Evolutionary conservation across 768 basidiomycete species (phyloP).

Genomic region (Hemileccinum impolitum): DNA sequence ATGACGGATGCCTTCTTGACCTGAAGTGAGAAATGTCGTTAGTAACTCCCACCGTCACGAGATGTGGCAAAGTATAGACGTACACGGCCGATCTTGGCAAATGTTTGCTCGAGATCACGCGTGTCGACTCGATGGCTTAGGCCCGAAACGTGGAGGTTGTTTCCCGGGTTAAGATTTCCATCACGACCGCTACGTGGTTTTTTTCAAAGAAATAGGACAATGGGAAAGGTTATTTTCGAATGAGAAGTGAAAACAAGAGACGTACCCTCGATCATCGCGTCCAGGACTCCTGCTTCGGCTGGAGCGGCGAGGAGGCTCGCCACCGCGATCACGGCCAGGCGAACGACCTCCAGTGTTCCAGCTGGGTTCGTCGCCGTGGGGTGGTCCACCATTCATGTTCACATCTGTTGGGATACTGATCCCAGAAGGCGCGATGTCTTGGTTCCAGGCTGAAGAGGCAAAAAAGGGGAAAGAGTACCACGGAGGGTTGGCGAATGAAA

Average conservation of each 20-base stretch:
- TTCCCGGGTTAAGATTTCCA: conserved; percentile 53
- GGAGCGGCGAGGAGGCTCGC: conserved; percentile 57
- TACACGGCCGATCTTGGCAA: conserved; percentile 85
- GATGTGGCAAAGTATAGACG: conserved; percentile 23
- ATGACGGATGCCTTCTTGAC: conserved; percentile 69
- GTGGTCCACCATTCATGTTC: conserved; percentile 42
- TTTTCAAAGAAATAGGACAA: no score
- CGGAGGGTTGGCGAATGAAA: no score
- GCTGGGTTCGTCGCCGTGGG: conserved; percentile 50
- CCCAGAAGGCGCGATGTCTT: conserved; percentile 74
- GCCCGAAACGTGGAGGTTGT: conserved; percentile 63
- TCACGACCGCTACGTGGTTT: conserved; percentile 16
- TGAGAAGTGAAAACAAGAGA: conserved; percentile 2
- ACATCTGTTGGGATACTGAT: conserved; percentile 69
- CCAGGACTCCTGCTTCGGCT: conserved; percentile 82
- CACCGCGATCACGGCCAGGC: conserved; percentile 36
- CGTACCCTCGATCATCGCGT: conserved; percentile 55
- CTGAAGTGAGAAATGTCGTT: conserved; percentile 10
- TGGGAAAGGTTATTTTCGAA: neutral
- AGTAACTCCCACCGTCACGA: conserved; percentile 1
- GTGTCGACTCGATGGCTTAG: conserved; percentile 66
- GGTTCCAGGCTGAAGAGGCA: conserved; percentile 63
- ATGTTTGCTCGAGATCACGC: conserved; percentile 83
- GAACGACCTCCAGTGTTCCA: conserved; percentile 51
- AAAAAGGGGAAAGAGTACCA: no score